A percentile compares a stretch with the other conserved stretches of the same genome.
Evolutionary conservation across 192 early-diverging fungal genomes (phyloP).

Genomic region (Mortierella antarctica): DNA sequence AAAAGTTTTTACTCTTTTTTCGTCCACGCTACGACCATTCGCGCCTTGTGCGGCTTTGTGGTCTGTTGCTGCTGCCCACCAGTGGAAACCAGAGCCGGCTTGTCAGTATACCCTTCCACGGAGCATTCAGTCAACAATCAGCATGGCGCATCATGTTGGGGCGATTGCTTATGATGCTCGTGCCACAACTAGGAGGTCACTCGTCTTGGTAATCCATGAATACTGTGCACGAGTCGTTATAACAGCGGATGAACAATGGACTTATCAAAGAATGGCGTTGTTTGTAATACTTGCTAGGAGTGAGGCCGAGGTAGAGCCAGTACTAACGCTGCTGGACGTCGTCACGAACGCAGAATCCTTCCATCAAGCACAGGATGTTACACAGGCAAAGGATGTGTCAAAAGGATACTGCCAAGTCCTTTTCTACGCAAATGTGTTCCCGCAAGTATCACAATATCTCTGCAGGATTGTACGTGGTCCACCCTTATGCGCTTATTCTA

Average conservation of each 20-base stretch:
- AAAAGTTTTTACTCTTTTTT: conserved; percentile 59
- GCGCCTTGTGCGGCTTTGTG: conserved; percentile 28
- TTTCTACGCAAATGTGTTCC: not conserved
- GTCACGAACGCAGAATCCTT: conserved; percentile 21
- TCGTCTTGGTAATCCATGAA: conserved; percentile 5
- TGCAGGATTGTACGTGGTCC: conserved; percentile 16
- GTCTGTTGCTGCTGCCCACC: conserved; percentile 23
- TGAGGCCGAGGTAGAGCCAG: conserved; percentile 17
- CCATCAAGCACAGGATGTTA: not conserved
- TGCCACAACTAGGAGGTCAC: conserved; percentile 26
- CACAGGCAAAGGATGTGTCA: not conserved
- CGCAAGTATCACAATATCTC: conserved; percentile 10
- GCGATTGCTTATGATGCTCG: conserved; percentile 30
- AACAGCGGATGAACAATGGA: not conserved
- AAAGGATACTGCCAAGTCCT: conserved; percentile 6
- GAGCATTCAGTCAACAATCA: not conserved
- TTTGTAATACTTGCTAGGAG: not conserved
- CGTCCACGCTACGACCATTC: conserved; percentile 33
- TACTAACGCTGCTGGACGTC: conserved; percentile 18
- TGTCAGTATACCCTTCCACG: conserved; percentile 12
- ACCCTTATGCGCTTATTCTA: not conserved
- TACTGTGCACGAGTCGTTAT: too few relatives aligned
- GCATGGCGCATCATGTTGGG: conserved; percentile 5
- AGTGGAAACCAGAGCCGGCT: not conserved
- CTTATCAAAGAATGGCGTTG: not conserved